Evolutionary conservation across 192 early-diverging fungal genomes (phyloP), one percentile per base, ranked within the genome.

Genomic region (Dissophora ornata): DNA sequence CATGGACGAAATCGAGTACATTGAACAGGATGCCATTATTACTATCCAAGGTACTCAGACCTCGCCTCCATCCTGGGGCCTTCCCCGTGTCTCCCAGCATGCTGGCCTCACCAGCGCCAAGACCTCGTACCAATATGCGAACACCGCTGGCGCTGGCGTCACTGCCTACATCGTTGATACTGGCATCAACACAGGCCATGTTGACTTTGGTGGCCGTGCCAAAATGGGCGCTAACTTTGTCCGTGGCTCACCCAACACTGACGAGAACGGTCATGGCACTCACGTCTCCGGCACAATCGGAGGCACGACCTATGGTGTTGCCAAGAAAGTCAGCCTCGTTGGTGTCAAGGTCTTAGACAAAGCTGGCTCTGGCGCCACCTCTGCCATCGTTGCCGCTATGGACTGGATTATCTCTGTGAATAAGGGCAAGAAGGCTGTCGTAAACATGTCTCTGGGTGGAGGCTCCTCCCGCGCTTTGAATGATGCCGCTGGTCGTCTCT

Each of bases 41-140:
- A 87, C 88, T 81, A 84, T 90, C 30, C 70, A 57, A 26, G 90
- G 79, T 33, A 87, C 81, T 38, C 79, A 82, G 50, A 73, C 78
- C 79, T 89, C 89, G n/a, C 94, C 95, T 79, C 91, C 94, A 15
- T 92, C 94, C 22, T 97, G 94, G 95, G 92, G 93, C 38, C 79
- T 96, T n/a, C 84, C 87, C 38, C 92, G 94, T 60, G 86, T 94
- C 54, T 92, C 93, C 33, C 64, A 81, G 68, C 57, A n/a, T n/a
- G n/a, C 66, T 16, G 48, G 78, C 25, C 68, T 81, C 18, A 85
- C n/a, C n/a, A n/a, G 88, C 41, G 57, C 83, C 8, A 24, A 67
- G 15, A 77, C 63, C 10, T 45, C 59, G 18, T 82, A 79, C 58
- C 41, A 60, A 33, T 82, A 70, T 62, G 53, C 56, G 15, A 30